phyloP scores from a whole-genome alignment of 495 filamentous ascomycete species.

The Daldinia concentrica region DNA sequence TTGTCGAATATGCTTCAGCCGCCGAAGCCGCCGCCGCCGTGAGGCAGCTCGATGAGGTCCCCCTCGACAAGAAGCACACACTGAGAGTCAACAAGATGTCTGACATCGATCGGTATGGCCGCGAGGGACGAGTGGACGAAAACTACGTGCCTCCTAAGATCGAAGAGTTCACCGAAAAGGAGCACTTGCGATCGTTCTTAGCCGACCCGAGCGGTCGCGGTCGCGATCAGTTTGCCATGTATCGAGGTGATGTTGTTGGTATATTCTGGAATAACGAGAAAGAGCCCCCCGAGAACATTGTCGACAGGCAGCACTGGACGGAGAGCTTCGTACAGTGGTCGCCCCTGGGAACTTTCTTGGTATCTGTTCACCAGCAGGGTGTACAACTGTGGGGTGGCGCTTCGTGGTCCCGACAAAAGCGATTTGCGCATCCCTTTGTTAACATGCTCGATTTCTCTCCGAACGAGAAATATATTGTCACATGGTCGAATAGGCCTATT shows the following conservation, averaged over 20 bases:
- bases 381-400: constrained; percentile 96
- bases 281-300: constrained; percentile 84
- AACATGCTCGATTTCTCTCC: constrained; percentile 97
- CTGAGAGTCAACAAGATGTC: constrained; percentile 96
- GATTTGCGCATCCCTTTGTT: constrained; percentile 93
- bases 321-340: constrained; percentile 98
- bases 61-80: constrained; percentile 95
- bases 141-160: constrained; percentile 81
- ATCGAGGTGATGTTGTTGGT: constrained; percentile 85
- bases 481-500: constrained; percentile 94
- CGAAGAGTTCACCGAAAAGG: constrained; percentile 85
- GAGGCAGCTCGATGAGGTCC: constrained; percentile 80
- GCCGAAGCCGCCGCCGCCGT: constrained; percentile 89
- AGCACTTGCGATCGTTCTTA: constrained; percentile 94
- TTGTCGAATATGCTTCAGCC: constrained; percentile 94
- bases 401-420: constrained; percentile 87
- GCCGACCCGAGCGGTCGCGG: constrained; percentile 84
- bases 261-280: constrained; percentile 98
- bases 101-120: constrained; percentile 94
- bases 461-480: constrained; percentile 89
- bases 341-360: constrained; percentile 89
- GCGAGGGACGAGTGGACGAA: constrained; percentile 91
- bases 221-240: constrained; percentile 94
- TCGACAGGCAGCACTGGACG: constrained; percentile 94
- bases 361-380: constrained; percentile 93